These are phyloP conservation scores for Neurospora sp. DNA, from an alignment of 495 filamentous ascomycete genomes.

Conservation along the genomic window DNA sequence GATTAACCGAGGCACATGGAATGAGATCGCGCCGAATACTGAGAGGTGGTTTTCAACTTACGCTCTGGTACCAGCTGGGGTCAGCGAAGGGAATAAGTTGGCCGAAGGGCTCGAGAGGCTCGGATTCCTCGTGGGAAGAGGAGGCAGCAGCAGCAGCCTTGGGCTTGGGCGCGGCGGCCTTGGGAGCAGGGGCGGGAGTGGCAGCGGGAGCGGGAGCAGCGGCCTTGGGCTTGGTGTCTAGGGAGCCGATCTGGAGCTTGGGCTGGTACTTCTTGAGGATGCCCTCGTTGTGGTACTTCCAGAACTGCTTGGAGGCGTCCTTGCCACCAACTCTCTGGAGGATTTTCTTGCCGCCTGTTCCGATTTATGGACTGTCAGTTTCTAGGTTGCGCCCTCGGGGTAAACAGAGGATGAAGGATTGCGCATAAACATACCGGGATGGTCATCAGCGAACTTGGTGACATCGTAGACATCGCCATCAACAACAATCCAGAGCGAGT, in stretches of 20 bases:
- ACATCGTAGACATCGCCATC: constrained; percentile 97
- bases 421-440: constrained; percentile 53
- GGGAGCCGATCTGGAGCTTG: constrained; percentile 77
- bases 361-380: not conserved
- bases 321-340: constrained; percentile 89
- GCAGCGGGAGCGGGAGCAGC: constrained; percentile 43
- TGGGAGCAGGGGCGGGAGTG: constrained; percentile 31
- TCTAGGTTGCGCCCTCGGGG: not conserved
- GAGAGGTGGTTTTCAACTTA: constrained; percentile 36
- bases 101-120: constrained; percentile 75
- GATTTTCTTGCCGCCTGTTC: constrained; percentile 89
- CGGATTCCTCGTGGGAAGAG: constrained; percentile 42
- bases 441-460: constrained; percentile 87
- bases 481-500: constrained; percentile 80
- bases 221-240: constrained; percentile 71
- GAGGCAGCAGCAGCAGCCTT: constrained; percentile 43
- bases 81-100: constrained; percentile 85
- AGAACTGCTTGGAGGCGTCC: constrained; percentile 96
- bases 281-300: constrained; percentile 95
- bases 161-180: constrained; percentile 34
- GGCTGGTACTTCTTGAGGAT: constrained; percentile 93
- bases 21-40: not conserved
- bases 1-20: not conserved
- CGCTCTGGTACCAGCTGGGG: constrained; percentile 91
- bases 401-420: too few species aligned